Conservation (phyloP, 2,329 filamentous ascomycete species). For the Talaromyces sp. region DNA sequence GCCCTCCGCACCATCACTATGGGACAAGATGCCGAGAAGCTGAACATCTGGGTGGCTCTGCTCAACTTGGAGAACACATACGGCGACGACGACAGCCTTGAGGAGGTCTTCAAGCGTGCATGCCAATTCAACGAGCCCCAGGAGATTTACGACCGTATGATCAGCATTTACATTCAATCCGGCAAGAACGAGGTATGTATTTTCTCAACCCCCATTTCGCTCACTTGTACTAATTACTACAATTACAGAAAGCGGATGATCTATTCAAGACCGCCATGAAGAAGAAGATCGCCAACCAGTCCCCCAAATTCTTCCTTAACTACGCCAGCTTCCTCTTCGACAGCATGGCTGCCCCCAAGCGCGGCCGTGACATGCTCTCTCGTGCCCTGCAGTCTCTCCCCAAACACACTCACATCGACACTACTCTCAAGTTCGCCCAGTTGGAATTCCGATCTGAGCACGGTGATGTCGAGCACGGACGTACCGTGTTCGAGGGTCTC, state of each 20-base stretch:
- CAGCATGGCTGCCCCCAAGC: conserved; percentile 68
- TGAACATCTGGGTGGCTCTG: conserved; percentile 93
- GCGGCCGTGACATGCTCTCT: conserved; percentile 74
- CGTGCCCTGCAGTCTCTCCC: conserved; percentile 85
- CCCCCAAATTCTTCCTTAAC: conserved; percentile 84
- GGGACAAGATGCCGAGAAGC: conserved; percentile 85
- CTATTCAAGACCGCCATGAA: conserved; percentile 86
- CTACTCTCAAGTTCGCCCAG: conserved; percentile 85
- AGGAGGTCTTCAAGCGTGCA: conserved; percentile 86
- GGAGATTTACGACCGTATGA: conserved; percentile 84
- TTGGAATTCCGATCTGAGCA: conserved; percentile 85
- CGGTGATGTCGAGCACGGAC: conserved; percentile 85
- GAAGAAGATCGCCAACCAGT: conserved; percentile 79
- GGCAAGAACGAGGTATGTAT: conserved; percentile 75
- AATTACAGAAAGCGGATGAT: conserved; percentile 74
- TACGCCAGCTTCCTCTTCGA: conserved; percentile 92
- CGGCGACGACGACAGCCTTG: conserved; percentile 77
- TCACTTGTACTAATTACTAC: not conserved
- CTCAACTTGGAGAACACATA: conserved; percentile 94
- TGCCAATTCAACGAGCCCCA: conserved; percentile 92
- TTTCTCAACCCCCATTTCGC: not conserved
- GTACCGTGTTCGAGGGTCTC: conserved; percentile 91
- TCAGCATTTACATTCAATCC: conserved; percentile 93
- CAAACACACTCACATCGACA: conserved; percentile 66
- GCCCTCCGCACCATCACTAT: conserved; percentile 90